These are phyloP conservation scores for Biancaea sappan DNA, from an alignment of 306 rosid species.

Conservation along the genomic window DNA sequence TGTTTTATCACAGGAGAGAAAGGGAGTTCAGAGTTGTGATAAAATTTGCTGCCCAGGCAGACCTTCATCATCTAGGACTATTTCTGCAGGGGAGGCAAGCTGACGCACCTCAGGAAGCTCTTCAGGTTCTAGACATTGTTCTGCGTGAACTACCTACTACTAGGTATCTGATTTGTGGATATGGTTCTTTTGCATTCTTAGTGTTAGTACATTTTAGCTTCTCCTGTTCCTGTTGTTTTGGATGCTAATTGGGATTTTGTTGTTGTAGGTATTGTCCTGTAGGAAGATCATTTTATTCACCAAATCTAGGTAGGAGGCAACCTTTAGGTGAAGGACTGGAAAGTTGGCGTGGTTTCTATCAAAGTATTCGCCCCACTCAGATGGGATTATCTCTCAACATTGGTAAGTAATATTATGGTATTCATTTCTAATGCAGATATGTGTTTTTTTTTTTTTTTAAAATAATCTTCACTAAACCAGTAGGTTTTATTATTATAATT, in stretches of 20 bases:
- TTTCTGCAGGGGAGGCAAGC: conserved; percentile 70
- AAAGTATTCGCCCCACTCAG: conserved; percentile 98
- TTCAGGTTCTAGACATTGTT: conserved; percentile 82
- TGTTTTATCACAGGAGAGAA: conserved; percentile 46
- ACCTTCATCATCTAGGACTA: conserved; percentile 73
- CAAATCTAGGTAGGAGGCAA: conserved; percentile 78
- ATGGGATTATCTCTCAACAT: conserved; percentile 96
- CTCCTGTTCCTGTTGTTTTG: background rate
- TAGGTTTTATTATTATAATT: background rate
- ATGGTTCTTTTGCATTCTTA: background rate
- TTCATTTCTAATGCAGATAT: background rate
- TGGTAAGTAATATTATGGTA: conserved; percentile 41
- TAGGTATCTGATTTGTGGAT: conserved; percentile 47
- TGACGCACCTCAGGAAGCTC: conserved; percentile 84
- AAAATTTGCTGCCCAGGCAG: conserved; percentile 68
- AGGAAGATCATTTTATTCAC: conserved; percentile 92
- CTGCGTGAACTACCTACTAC: conserved; percentile 89
- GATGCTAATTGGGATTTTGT: background rate
- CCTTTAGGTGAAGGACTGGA: conserved; percentile 95
- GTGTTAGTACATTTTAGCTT: background rate
- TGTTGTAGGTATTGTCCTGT: conserved; percentile 80
- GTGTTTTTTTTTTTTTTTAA: background rate
- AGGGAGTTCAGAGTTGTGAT: conserved; percentile 63
- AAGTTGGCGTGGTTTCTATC: conserved; percentile 99
- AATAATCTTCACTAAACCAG: background rate